Evolutionary conservation across 2,329 filamentous ascomycete species (phyloP), one percentile per base, ranked within the genome.

Genomic region (Colletotrichum falcatum): DNA sequence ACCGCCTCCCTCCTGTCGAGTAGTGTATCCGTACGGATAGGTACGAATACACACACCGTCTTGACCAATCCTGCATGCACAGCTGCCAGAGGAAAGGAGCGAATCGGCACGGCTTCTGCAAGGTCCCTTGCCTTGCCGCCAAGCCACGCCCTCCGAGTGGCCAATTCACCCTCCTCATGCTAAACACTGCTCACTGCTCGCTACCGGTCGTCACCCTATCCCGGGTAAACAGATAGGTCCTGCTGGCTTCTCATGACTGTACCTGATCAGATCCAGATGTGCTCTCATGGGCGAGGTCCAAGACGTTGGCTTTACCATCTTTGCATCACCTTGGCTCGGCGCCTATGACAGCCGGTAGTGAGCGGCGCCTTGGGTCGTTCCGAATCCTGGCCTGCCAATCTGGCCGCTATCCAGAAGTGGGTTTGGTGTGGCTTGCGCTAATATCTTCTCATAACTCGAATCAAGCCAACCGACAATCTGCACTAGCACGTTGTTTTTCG

Each of bases 1-100:
- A 70, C 66, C 66, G 66, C 66, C 42, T 66, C 56, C 66, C 42
- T 66, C 56, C 54, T 56, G 42, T 59, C 53, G 35, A 56, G 49
- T n/a, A n/a, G n/a, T n/a, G n/a, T n/a, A n/a, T n/a, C n/a, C n/a
- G n/a, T n/a, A n/a, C n/a, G n/a, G n/a, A n/a, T n/a, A n/a, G n/a
- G n/a, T n/a, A n/a, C n/a, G n/a, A 26, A 33, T 44, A 59, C 55
- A 33, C 26, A 53, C 55, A 42, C 30, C 39, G 6, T 37, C 46
- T 46, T 44, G 48, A 49, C 26, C 48, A 39, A 53, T 62, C 30
- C 60, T 62, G 26, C 48, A 42, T 39, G 35, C 48, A 53, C 55
- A 39, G 55, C 26, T 49, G 18, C 44, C 18, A 42, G 28, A 28
- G 35, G 20, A 30, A 9, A 49, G 59, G 35, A 55, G 49, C 23